A percentile compares a stretch with the other conserved stretches of the same genome.
Evolutionary conservation across 176 grass and related monocot species (phyloP).

Genomic region (Carex cristatella): DNA sequence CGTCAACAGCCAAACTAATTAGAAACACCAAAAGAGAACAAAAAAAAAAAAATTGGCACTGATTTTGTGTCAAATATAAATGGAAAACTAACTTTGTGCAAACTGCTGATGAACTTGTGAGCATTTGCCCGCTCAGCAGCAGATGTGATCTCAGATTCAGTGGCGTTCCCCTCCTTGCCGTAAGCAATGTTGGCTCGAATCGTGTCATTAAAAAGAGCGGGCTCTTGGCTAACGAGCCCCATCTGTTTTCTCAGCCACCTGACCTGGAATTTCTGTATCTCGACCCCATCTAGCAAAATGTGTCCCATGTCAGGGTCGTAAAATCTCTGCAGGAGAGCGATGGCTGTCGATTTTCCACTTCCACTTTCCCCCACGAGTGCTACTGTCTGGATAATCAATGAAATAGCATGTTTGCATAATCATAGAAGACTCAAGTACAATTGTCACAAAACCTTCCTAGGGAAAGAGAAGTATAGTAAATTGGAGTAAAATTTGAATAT

Average conservation of each 20-base stretch:
- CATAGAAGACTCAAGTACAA: neutral
- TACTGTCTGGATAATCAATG: conserved; percentile 61
- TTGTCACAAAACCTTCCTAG: neutral
- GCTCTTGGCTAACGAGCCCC: conserved; percentile 97
- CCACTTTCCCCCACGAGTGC: conserved; percentile 95
- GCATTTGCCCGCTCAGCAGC: conserved; percentile 84
- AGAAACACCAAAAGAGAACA: neutral
- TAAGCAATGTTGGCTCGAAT: conserved; percentile 90
- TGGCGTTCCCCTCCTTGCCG: conserved; percentile 76
- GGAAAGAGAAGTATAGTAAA: neutral
- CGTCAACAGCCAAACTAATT: neutral
- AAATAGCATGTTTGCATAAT: conserved; percentile 14
- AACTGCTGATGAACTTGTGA: conserved; percentile 82
- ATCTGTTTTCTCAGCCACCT: conserved; percentile 95
- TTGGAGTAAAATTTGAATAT: neutral
- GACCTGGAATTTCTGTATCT: conserved; percentile 83
- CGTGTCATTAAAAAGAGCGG: conserved; percentile 80
- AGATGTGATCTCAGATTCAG: conserved; percentile 64
- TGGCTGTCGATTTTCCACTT: conserved; percentile 91
- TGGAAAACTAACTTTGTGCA: conserved; percentile 50
- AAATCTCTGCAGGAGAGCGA: conserved; percentile 86
- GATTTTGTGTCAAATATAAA: neutral
- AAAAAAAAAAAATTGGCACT: neutral
- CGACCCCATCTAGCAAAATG: conserved; percentile 77
- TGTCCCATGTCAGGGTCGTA: conserved; percentile 76